A percentile compares a stretch with the other conserved stretches of the same genome.
Evolutionary conservation across 495 filamentous ascomycete species (phyloP).

Genomic region (Bathelium albidoporum): DNA sequence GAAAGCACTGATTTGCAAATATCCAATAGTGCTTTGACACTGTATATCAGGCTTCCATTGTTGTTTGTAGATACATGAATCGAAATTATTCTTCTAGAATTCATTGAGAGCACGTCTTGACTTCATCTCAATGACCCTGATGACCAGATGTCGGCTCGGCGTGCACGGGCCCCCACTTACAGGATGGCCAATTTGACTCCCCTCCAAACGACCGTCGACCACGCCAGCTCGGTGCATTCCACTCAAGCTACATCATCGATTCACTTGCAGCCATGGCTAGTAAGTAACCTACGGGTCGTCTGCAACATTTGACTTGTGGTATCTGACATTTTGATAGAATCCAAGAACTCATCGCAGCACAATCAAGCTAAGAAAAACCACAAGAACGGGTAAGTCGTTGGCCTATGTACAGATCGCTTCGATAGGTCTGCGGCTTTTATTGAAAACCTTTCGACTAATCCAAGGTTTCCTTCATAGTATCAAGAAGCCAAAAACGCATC

Average conservation of each 20-base stretch:
- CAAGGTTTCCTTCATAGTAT: constrained; percentile 45
- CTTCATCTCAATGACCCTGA: too few species aligned
- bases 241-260: not conserved
- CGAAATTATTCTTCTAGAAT: not conserved
- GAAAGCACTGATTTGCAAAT: not conserved
- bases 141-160: not conserved
- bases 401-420: constrained; percentile 1
- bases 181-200: not conserved
- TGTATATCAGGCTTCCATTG: not conserved
- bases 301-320: not conserved
- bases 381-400: constrained; percentile 76
- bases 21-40: not conserved
- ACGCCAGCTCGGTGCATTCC: not conserved
- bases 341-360: constrained; percentile 99
- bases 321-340: constrained; percentile 50
- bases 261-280: constrained; percentile 14
- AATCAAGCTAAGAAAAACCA: constrained; percentile 95
- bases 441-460: not conserved
- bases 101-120: too few species aligned
- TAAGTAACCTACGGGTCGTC: not conserved
- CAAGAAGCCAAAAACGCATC: constrained; percentile 98
- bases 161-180: not conserved
- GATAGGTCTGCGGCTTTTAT: not conserved
- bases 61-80: not conserved
- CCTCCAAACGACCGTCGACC: not conserved